Evolutionary conservation across 2,329 filamentous ascomycete genomes (phyloP).

Genomic region (Alternaria conjuncta): DNA sequence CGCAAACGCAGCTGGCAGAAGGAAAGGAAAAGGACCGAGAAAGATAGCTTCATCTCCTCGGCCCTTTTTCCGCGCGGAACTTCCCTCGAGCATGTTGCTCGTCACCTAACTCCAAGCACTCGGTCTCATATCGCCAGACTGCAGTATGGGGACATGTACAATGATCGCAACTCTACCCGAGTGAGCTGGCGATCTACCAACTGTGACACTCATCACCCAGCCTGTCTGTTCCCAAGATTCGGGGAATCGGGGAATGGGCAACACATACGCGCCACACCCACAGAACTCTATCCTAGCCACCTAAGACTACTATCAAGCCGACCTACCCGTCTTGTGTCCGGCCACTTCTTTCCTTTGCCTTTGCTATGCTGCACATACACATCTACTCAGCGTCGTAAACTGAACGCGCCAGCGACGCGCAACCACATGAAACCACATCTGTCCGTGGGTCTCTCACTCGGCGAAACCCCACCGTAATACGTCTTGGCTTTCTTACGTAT

Average conservation of each 20-base stretch:
- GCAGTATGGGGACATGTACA: background rate
- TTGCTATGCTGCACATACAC: background rate
- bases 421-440: background rate
- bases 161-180: background rate
- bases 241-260: background rate
- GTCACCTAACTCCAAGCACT: background rate
- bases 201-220: background rate
- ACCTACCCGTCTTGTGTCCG: slow-evolving; percentile 10
- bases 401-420: background rate
- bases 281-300: background rate
- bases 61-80: background rate
- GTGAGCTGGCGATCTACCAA: background rate
- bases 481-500: background rate
- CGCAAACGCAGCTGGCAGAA: background rate
- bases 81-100: background rate
- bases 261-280: background rate
- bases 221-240: background rate
- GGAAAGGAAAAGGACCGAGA: background rate
- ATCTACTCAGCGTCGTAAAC: background rate
- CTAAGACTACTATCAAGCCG: background rate
- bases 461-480: background rate
- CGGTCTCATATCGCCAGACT: background rate
- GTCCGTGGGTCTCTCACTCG: background rate
- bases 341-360: background rate
- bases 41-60: background rate